Evolutionary conservation across 148 eudicot genomes (phyloP), one percentile per base, ranked within the genome.

Genomic region (Heliosperma pusillum): DNA sequence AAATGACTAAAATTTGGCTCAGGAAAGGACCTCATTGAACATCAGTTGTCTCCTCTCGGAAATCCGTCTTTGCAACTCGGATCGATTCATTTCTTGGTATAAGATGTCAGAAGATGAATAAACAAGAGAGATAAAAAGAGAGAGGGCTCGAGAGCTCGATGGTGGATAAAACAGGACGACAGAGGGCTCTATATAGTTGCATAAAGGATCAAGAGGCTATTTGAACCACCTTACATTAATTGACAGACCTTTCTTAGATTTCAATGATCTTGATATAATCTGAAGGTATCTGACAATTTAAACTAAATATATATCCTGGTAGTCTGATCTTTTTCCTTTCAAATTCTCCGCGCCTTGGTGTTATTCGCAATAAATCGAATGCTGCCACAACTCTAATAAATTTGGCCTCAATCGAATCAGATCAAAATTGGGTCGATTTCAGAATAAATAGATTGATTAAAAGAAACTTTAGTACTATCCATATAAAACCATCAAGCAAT

Each of bases 21-120:
- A 36, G 19, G 60, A 70, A 5, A 17, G 53, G 16, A 78, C 80
- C 80, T 78, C 30, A 0, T 55, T 24, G 13, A 78, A 30, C 62
- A 78, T 53, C 15, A 17, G 40, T 5, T 22, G 44, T 70, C 62
- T 63, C 71, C 21, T 44, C 25, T 72, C 65, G 12, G 52, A 25
- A 53, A 73, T 16, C 52, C 24, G 33, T 40, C 42, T 69, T 20
- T 64, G 76, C n/a, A 78, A 33, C 40, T 55, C 64, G 16, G 57
- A 10, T 24, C n/a, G 25, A 12, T 64, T 42, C 80, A 78, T 78
- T 29, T 78, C 57, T 27, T 10, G 20, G 5, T 25, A 0, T 3
- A 4, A 22, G 7, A 10, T 11, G 26, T 58, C 0, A 7, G 59
- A 19, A 55, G 21, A 16, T 19, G 30, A 60, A 60, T 59, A 59